A percentile compares a stretch with the other conserved stretches of the same genome.
Evolutionary conservation across 768 basidiomycete species (phyloP).

Genomic region (Phylloporus sp.): DNA sequence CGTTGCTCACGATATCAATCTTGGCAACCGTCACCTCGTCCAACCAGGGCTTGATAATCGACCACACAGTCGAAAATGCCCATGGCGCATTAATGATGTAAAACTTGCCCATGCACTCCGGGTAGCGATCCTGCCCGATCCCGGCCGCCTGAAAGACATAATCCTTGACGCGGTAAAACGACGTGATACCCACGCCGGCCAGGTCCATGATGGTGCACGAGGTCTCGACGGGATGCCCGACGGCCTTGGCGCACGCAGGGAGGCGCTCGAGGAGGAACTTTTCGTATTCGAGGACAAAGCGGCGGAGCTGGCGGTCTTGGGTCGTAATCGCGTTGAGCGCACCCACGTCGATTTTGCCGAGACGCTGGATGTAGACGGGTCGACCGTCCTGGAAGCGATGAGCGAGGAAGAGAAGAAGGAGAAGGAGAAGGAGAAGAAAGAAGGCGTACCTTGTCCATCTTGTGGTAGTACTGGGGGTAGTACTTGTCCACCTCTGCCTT

Average conservation of each 20-base stretch:
- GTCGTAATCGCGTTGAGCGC: slow-evolving; percentile 81
- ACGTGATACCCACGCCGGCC: slow-evolving; percentile 58
- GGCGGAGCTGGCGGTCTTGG: slow-evolving; percentile 81
- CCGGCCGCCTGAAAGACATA: slow-evolving; percentile 72
- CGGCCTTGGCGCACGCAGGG: slow-evolving; percentile 66
- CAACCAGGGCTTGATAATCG: slow-evolving; percentile 86
- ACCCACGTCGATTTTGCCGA: slow-evolving; percentile 84
- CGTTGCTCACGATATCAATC: slow-evolving; percentile 81
- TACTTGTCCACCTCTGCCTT: slow-evolving; percentile 81
- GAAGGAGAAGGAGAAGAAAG: neutral
- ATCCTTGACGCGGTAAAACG: slow-evolving; percentile 90
- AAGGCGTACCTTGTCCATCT: slow-evolving; percentile 74
- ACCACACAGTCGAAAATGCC: slow-evolving; percentile 87
- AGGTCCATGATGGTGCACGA: slow-evolving; percentile 98
- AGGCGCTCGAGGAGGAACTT: slow-evolving; percentile 76
- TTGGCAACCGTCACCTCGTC: slow-evolving; percentile 94
- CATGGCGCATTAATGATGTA: slow-evolving; percentile 98
- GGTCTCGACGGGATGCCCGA: slow-evolving; percentile 91
- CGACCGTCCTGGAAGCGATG: slow-evolving; percentile 69
- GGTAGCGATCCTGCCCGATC: slow-evolving; percentile 90
- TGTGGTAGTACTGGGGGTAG: slow-evolving; percentile 96
- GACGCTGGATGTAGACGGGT: slow-evolving; percentile 91
- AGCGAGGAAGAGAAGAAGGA: too few relatives aligned
- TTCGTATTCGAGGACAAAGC: slow-evolving; percentile 92
- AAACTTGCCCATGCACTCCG: slow-evolving; percentile 96